phyloP scores from a whole-genome alignment of 768 basidiomycete genomes.

The Pisolithus marmoratus region DNA sequence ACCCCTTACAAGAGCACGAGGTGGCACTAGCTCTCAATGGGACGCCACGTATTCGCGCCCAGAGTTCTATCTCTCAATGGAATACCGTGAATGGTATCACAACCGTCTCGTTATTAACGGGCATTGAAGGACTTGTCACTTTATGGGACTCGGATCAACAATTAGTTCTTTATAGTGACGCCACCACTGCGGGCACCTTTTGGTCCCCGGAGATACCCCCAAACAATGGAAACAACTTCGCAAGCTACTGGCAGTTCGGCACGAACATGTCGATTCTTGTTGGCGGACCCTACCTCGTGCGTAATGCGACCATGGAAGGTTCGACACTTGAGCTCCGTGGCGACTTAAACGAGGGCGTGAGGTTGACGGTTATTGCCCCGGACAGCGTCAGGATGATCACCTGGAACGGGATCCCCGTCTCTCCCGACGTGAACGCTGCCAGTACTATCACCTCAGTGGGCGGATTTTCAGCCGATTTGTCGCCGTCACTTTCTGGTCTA shows the following conservation, averaged over 20 bases:
- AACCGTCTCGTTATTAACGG: conserved; percentile 50
- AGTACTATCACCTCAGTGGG: conserved; percentile 30
- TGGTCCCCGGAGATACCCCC: conserved; percentile 66
- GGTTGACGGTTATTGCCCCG: conserved; percentile 61
- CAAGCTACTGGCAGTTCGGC: conserved; percentile 68
- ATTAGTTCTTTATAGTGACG: conserved; percentile 64
- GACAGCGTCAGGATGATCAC: conserved; percentile 45
- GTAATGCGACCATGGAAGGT: conserved; percentile 42
- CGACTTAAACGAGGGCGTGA: conserved; percentile 56
- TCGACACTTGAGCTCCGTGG: conserved; percentile 57
- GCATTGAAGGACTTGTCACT: conserved; percentile 52
- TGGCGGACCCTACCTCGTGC: conserved; percentile 61
- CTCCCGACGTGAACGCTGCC: conserved; percentile 30
- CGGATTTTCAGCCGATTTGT: conserved; percentile 46
- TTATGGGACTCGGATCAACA: conserved; percentile 63
- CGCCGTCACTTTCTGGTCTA: conserved; percentile 21
- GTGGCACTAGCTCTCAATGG: conserved; percentile 41
- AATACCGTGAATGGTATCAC: conserved; percentile 27
- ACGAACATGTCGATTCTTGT: conserved; percentile 64
- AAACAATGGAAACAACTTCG: conserved; percentile 34
- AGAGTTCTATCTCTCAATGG: conserved; percentile 21
- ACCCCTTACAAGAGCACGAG: conserved; percentile 52
- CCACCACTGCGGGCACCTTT: conserved; percentile 61
- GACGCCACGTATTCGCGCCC: conserved; percentile 35
- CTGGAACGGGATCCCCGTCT: conserved; percentile 62